A percentile compares a stretch with the other conserved stretches of the same genome.
Evolutionary conservation across 352 stramenopile genomes (phyloP).

Genomic region (Phytophthora melonis): DNA sequence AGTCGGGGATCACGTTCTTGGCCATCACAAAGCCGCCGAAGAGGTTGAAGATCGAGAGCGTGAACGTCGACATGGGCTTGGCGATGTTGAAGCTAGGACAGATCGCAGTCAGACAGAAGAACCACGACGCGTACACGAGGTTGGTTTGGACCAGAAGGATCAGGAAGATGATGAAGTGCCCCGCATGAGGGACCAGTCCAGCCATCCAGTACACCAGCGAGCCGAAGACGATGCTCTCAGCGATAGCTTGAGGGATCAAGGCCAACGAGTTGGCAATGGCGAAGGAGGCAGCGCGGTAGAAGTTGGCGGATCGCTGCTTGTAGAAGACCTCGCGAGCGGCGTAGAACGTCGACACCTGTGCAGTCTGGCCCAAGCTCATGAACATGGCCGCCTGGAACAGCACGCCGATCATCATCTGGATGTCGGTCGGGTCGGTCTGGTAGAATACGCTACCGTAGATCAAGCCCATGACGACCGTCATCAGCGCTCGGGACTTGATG

Average conservation of each 20-base stretch:
- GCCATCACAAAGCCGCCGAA: conserved; percentile 68
- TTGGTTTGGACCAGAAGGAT: conserved; percentile 42
- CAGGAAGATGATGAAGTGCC: conserved; percentile 47
- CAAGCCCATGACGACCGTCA: conserved; percentile 55
- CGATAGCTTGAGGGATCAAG: conserved; percentile 44
- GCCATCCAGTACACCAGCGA: conserved; percentile 86
- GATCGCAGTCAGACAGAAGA: conserved; percentile 47
- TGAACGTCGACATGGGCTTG: conserved; percentile 53
- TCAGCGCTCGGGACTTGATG: conserved; percentile 41
- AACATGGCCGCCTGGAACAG: conserved; percentile 88
- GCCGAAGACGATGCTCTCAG: conserved; percentile 74
- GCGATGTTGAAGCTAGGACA: conserved; percentile 47
- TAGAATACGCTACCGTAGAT: conserved; percentile 61
- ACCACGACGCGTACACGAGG: conserved; percentile 43
- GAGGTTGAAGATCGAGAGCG: conserved; percentile 45
- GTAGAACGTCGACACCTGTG: conserved; percentile 82
- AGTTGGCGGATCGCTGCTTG: conserved; percentile 82
- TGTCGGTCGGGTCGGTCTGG: conserved; percentile 48
- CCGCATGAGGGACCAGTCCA: conserved; percentile 43
- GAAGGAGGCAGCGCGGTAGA: conserved; percentile 81
- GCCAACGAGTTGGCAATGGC: conserved; percentile 49
- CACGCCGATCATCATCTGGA: conserved; percentile 69
- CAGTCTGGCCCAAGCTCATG: conserved; percentile 74
- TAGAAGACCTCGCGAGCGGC: conserved; percentile 74
- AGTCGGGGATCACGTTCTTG: conserved; percentile 56